Base-by-base conservation (phyloP, 805 yeast species). In the Metschnikowia drakensbergensis region DNA sequence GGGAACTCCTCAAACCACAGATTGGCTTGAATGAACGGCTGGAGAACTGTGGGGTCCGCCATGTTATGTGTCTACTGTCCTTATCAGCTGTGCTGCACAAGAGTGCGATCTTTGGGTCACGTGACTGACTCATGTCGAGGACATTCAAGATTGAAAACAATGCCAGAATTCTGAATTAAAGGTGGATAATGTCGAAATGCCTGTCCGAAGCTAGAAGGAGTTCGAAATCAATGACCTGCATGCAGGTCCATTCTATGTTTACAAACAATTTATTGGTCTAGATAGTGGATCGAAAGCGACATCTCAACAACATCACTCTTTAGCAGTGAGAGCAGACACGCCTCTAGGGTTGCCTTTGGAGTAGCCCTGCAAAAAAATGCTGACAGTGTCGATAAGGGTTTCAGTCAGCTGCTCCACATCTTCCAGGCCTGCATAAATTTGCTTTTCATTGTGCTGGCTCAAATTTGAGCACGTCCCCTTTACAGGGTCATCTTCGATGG, bases 1-100 rank as follows among this genome's bases (percentile, higher is more conserved):
- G 37, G 45, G 13, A 33, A 42, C 6, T 42, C 45, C 11, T 42
- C 37, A 26, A 42, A 31, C 45, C 45, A 42, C 11, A 37, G 3
- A 5, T 33, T 34, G 30, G 37, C 37, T 27, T 23, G 29, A 9
- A 42, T 26, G 38, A 42, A 42, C 11, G 37, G 23, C 27, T 26
- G 43, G n/a, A 40, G 5, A n/a, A 31, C 27, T 23, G 29, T 23
- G 36, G 30, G 36, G 26, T 40, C 43, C 34, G 32, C 32, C 41
- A 37, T 40, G 36, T 13, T 33, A 33, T 33, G 17, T 17, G 17
- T 17, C 17, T 17, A 17, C 17, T 17, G 17, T 17, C 17, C 17
- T 17, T 17, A 17, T 17, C 17, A 17, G 17, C 17, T 17, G 17
- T 17, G 17, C 17, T 33, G 36, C 36, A 33, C 36, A 13, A 13